Base-by-base conservation (phyloP, 192 early-diverging fungal genomes). In the Kickxella alabastrina region DNA sequence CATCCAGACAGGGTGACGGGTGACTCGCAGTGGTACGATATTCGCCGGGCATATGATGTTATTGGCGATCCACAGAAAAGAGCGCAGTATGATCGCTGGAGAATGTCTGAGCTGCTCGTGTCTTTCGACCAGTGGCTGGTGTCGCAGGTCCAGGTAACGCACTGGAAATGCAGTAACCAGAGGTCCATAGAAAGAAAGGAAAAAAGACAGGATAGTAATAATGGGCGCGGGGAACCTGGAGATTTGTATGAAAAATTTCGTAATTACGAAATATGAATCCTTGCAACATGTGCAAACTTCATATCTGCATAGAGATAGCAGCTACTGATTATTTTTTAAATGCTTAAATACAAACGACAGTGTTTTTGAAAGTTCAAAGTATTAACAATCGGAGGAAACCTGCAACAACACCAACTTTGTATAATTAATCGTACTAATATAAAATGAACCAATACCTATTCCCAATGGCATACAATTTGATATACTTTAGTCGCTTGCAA, bases 71-170 rank as follows among this genome's bases (percentile, higher is more conserved):
- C 52, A 1, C 36, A 37, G 6, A 28, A 21, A 17, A 57, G 62
- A n/a, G 68, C 62, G 24, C 62, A 65, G 18, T 72, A 72, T 25
- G 57, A 72, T 44, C 57, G 68, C 28, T 72, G 68, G 68, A 52
- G 51, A 7, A 37, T 36, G 10, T 43, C 62, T 0, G 27, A 37
- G 8, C 23, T 65, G 28, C 68, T 62, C 3, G 21, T 72, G 10
- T 25, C 53, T 18, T 72, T 72, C 44, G 21, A 26, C 5, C 52
- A 65, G 51, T 72, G 57, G 57, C 39, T 46, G 10, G 36, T 22
- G 12, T 31, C 54, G 14, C 62, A 60, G 19, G 31, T 57, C 1
- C 57, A 57, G 10, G 49, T 57, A 3, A 35, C 65, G 62, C 68
- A 72, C 44, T 72, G 68, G 68, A 19, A 40, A 21, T 60, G 52